Conservation (phyloP, 225 moss, liverwort and hornwort species). For the Sphagnum contortum region DNA sequence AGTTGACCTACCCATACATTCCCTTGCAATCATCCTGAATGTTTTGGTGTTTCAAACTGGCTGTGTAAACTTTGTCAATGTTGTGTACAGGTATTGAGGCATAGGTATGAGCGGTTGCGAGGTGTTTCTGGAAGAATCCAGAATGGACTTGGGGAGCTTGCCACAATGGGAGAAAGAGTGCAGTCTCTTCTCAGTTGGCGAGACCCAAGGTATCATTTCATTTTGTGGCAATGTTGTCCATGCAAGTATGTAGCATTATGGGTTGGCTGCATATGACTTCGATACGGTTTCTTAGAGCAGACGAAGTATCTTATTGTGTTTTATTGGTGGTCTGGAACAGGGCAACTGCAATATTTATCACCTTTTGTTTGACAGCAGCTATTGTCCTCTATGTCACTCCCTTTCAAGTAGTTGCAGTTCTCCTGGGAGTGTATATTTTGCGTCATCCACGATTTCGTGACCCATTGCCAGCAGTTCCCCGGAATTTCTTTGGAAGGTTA, state of each 20-base stretch:
- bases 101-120: conserved; percentile 68
- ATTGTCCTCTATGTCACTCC: conserved; percentile 45
- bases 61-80: not conserved
- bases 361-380: conserved; percentile 24
- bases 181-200: conserved; percentile 89
- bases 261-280: not conserved
- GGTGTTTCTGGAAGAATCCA: conserved; percentile 85
- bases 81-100: conserved; percentile 47
- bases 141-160: conserved; percentile 64
- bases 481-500: conserved; percentile 45
- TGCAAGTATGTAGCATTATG: not conserved
- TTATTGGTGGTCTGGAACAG: conserved; percentile 6
- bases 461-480: conserved; percentile 23
- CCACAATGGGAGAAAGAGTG: conserved; percentile 75
- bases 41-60: no score
- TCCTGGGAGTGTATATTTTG: conserved; percentile 30
- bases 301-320: not conserved
- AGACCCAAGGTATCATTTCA: conserved; percentile 57
- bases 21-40: no score
- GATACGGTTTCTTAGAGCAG: not conserved
- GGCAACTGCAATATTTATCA: conserved; percentile 29
- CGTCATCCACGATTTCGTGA: conserved; percentile 53
- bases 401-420: conserved; percentile 38
- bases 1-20: no score
- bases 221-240: not conserved